These are phyloP conservation scores for Haplosporangium gracile DNA, from an alignment of 192 early-diverging fungal species.

Conservation along the genomic window DNA sequence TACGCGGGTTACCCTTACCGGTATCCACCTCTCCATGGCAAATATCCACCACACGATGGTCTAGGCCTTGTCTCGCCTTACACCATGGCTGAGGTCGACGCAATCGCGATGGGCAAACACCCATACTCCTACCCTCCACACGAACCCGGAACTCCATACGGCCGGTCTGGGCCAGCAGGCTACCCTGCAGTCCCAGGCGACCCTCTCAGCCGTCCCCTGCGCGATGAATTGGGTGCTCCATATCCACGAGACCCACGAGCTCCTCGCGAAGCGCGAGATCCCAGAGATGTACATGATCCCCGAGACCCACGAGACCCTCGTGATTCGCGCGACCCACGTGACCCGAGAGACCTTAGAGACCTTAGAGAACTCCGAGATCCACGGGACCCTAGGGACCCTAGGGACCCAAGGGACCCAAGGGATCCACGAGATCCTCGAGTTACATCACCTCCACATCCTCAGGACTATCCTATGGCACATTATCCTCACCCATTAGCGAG, in stretches of 20 bases:
- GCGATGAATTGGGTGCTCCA: not conserved
- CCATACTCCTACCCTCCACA: not conserved
- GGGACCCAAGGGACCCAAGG: not conserved
- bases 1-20: not conserved
- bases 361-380: not conserved
- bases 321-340: not conserved
- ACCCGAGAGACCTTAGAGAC: not conserved
- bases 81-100: not conserved
- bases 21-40: not conserved
- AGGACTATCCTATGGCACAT: slow-evolving; percentile 1
- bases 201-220: not conserved
- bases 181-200: not conserved
- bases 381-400: not conserved
- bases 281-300: not conserved
- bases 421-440: not conserved
- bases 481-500: not conserved
- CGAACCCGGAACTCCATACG: not conserved
- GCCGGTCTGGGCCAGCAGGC: not conserved
- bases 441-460: not conserved
- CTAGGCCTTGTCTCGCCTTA: not conserved
- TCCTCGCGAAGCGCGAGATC: not conserved
- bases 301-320: not conserved
- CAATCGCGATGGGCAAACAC: not conserved
- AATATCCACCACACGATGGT: not conserved
- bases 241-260: not conserved